Evolutionary conservation across 192 early-diverging fungal species (phyloP), one percentile per base, ranked within the genome.

Genomic region (Lunasporangiospora selenospora): DNA sequence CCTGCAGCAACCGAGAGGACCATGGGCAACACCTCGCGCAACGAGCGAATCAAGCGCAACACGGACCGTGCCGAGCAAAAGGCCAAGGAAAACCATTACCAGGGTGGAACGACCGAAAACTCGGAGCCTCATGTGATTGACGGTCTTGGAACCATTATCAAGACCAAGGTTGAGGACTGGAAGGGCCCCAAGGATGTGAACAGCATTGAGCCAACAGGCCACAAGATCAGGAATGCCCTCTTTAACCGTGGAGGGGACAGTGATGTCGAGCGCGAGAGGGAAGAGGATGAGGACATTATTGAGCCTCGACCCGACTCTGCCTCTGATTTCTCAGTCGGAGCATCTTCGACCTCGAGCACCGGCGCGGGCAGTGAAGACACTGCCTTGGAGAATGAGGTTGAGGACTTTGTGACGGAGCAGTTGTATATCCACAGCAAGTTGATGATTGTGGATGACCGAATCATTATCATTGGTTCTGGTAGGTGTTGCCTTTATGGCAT

Each of bases 391-490:
- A 64, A 66, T 54, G 70, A 75, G 31, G 58, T 75, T 16, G 42
- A 62, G 6, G 75, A 80, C 12, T 84, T 79, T 67, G 87, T 96
- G 2, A 90, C 92, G 0, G 93, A 94, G 70, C 83, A 90, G 53
- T 69, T 96, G 37, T 96, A 96, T 65, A 87, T 96, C 36, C 94
- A 96, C 80, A 89, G 87, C 52, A 90, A 95, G 63, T 66, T 93
- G 37, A 85, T 96, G 87, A 93, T 96, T 61, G 84, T 93, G 10
- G 94, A 96, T 62, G 94, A 96, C 56, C 83, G 81, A 12, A 85
- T 83, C 40, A 90, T 93, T 38, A 79, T 96, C 23, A 88, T 90
- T 70, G 94, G 94, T 6, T 92, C 90, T 27, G 83, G 79, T 81
- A 76, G 47, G 51, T 58, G 3, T n/a, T n/a, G 7, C 3, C 11